Conservation (phyloP, 352 stramenopile genomes). For the Phytopythium aichiense region DNA sequence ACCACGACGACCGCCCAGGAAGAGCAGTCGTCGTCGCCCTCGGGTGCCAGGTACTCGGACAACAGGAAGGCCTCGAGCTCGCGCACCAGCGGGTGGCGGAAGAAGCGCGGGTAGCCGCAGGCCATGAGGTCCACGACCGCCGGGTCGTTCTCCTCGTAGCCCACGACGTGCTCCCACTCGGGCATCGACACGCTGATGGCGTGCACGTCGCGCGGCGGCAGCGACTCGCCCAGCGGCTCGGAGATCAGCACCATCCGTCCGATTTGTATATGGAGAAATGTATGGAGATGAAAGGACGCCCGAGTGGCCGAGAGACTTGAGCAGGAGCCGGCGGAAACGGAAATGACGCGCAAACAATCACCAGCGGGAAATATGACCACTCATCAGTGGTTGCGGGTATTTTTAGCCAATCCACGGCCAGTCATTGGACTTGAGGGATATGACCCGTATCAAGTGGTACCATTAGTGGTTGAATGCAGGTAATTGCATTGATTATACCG, state of each 20-base stretch:
- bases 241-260: conserved; percentile 15
- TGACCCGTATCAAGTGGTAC: not conserved
- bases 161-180: conserved; percentile 80
- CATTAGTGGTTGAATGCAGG: not conserved
- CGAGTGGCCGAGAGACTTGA: not conserved
- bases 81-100: conserved; percentile 85
- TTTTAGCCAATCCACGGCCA: not conserved
- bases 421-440: not conserved
- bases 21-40: conserved; percentile 4
- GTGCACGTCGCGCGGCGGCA: conserved; percentile 66
- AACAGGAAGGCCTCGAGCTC: conserved; percentile 44
- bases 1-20: conserved; percentile 39
- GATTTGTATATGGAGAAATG: not conserved
- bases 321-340: not conserved
- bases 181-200: conserved; percentile 84
- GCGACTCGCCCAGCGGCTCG: conserved; percentile 59
- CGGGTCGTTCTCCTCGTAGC: conserved; percentile 86
- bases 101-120: conserved; percentile 92
- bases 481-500: not conserved
- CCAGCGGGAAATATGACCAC: not conserved
- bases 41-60: conserved; percentile 11
- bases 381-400: not conserved
- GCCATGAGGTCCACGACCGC: conserved; percentile 66
- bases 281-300: not conserved
- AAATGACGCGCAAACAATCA: not conserved